These are phyloP conservation scores for Lactarius pseudohatsudake DNA, from an alignment of 768 basidiomycete species.

Conservation along the genomic window DNA sequence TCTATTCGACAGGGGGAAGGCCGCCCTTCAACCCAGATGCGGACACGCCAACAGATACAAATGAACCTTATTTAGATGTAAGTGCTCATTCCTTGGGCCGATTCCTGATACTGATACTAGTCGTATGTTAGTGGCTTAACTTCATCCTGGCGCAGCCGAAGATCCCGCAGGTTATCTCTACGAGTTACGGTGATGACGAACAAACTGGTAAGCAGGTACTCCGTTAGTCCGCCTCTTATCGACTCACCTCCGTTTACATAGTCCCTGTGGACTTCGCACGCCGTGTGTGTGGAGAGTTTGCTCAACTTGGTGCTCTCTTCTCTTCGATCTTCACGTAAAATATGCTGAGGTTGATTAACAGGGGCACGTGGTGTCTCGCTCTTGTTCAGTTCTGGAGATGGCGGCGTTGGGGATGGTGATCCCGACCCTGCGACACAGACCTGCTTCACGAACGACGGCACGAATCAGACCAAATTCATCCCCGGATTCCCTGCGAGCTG, in stretches of 20 bases:
- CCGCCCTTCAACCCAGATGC: constrained; percentile 60
- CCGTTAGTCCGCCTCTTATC: constrained; percentile 35
- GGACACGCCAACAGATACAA: constrained; percentile 41
- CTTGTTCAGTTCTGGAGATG: constrained; percentile 66
- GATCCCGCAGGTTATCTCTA: constrained; percentile 62
- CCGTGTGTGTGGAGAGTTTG: constrained; percentile 61
- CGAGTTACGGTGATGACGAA: constrained; percentile 72
- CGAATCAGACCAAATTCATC: constrained; percentile 52
- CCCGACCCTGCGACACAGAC: constrained; percentile 51
- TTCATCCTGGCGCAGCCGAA: constrained; percentile 47
- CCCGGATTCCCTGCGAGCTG: constrained; percentile 59
- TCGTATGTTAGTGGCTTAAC: constrained; percentile 55
- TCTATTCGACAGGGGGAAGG: constrained; percentile 60
- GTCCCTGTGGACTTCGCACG: constrained; percentile 58
- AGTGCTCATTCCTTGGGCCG: constrained; percentile 22
- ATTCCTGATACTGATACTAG: not conserved
- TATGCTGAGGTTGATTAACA: constrained; percentile 26
- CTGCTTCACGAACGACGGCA: constrained; percentile 61
- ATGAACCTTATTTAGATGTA: constrained; percentile 51
- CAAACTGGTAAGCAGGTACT: constrained; percentile 49
- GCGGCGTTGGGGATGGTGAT: constrained; percentile 65
- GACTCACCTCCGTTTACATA: constrained; percentile 29
- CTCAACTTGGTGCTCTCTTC: constrained; percentile 51
- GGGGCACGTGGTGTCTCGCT: constrained; percentile 66
- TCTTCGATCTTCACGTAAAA: not conserved